Evolutionary conservation across 768 basidiomycete genomes (phyloP), one percentile per base, ranked within the genome.

Genomic region (Amanita polypyramis): DNA sequence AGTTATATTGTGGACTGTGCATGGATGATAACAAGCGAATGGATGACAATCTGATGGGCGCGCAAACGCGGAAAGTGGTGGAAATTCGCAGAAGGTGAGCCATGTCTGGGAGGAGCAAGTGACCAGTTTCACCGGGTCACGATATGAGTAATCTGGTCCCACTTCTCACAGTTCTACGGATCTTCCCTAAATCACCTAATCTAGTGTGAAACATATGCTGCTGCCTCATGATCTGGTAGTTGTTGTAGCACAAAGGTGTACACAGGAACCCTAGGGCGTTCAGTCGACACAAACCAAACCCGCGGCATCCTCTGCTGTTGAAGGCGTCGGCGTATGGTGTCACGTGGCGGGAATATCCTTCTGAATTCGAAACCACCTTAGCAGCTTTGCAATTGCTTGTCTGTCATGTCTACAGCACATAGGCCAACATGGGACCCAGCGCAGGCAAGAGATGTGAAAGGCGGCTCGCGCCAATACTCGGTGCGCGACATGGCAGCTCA

Each of bases 381-480:
- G 19, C 38, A 20, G 7, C 23, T 10, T 38, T 27, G 23, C 9
- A 3, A 41, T 27, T 27, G 38, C 11, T 11, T 32, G 11, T 9
- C 50, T 54, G 54, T 8, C 50, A 89, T 90, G 88, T 91, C 89
- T 45, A 92, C 87, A 70, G 88, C 88, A 3, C 90, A 93, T 64
- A 80, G 90, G 68, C 90, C 90, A 57, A 94, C 90, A 79, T 98
- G 94, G 94, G 89, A 94, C 55, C 95, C 95, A 1, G 93, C 94
- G 0, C 89, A 94, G 65, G 95, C 89, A 29, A 80, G 81, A 57
- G 91, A 96, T 66, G 82, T 91, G 52, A 91, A 89, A 62, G 86
- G 87, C 3, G 91, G 90, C 50, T 93, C 92, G 44, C 80, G 90
- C 50, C 91, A 95, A 60, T 92, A 83, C 69, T 95, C 92, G 4